Evolutionary conservation across 2,329 filamentous ascomycete genomes (phyloP).

Genomic region (Phyllosticta paracitricarpa): DNA sequence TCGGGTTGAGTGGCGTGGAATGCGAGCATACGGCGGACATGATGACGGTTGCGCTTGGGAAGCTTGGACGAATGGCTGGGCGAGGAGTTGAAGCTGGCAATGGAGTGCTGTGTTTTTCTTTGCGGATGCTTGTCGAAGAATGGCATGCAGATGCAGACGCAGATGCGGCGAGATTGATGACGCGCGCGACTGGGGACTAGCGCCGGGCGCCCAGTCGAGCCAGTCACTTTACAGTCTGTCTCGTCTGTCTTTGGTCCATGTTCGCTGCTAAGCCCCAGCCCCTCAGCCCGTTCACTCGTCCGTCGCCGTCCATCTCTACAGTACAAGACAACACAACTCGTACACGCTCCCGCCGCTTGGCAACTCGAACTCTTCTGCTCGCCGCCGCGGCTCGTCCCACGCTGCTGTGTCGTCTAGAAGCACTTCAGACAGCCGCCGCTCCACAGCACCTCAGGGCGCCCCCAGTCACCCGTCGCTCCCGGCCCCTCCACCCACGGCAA

Average conservation of each 20-base stretch:
- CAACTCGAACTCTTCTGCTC: no score
- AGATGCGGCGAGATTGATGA: background rate
- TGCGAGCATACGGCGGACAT: slow-evolving; percentile 5
- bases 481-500: background rate
- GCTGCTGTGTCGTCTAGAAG: no score
- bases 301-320: no score
- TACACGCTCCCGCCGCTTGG: no score
- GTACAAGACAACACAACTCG: no score
- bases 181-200: background rate
- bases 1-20: background rate
- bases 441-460: no score
- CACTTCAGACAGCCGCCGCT: no score
- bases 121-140: background rate
- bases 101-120: background rate
- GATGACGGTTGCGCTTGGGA: background rate
- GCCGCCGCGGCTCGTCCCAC: no score
- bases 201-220: background rate
- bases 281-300: no score
- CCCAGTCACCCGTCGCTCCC: background rate
- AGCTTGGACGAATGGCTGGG: background rate
- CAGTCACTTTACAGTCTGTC: no score
- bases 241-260: no score
- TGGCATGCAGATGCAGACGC: background rate
- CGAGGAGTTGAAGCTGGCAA: background rate
- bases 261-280: no score